phyloP scores from a whole-genome alignment of 495 filamentous ascomycete genomes.

The Trichoderma asperelloides region DNA sequence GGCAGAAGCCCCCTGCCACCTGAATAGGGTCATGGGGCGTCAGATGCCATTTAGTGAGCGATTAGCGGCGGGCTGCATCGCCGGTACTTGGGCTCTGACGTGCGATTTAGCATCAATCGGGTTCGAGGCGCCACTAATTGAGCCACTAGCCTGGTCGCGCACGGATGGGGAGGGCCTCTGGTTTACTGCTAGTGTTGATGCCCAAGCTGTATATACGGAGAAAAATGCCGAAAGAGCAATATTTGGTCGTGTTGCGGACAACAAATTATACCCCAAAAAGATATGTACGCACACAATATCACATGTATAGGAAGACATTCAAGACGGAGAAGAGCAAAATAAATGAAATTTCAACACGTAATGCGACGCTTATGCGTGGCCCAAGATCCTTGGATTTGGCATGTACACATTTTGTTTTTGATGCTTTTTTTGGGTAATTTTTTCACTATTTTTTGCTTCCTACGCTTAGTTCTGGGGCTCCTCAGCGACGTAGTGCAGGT shows the following conservation, averaged over 20 bases:
- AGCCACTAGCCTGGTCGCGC: neutral
- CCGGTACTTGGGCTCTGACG: neutral
- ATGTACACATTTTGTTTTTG: neutral
- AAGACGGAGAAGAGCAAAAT: neutral
- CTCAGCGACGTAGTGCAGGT: conserved; percentile 92
- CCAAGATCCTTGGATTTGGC: neutral
- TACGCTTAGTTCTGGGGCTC: conserved; percentile 50
- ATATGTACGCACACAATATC: no score
- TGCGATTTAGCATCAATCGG: neutral
- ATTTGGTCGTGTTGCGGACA: no score
- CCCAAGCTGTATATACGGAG: no score
- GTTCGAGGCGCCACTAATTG: neutral
- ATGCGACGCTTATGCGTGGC: neutral
- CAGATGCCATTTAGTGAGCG: neutral
- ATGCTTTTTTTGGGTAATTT: neutral
- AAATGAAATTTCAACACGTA: neutral
- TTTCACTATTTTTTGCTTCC: neutral
- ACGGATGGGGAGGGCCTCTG: neutral
- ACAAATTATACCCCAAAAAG: no score
- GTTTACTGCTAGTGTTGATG: no score
- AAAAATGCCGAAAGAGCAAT: no score
- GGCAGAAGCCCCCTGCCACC: neutral
- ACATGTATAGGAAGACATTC: neutral
- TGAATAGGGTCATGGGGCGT: conserved; percentile 5
- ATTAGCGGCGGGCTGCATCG: neutral